Evolutionary conservation across 306 rosid genomes (phyloP).

Genomic region (Glycyrrhiza uralensis): DNA sequence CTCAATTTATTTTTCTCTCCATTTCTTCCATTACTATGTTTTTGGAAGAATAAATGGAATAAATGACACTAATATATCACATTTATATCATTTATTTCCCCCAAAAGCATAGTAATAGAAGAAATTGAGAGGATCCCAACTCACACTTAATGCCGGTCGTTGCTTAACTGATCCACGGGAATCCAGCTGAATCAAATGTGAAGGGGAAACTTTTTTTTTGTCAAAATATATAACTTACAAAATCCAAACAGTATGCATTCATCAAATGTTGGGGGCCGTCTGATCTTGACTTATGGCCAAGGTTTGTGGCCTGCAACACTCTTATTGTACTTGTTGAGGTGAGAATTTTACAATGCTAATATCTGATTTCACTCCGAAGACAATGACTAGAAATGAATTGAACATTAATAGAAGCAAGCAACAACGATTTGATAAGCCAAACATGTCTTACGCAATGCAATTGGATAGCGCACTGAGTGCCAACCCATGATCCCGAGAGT

Average conservation of each 20-base stretch:
- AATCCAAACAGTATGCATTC: constrained; percentile 25
- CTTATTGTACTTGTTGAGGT: constrained; percentile 22
- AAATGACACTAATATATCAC: too few species aligned
- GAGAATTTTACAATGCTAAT: constrained; percentile 15
- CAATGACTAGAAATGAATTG: constrained; percentile 22
- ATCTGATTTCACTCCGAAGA: constrained; percentile 32
- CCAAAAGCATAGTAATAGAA: too few species aligned
- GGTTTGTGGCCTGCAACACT: constrained; percentile 17
- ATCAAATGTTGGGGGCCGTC: neutral
- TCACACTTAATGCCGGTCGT: too few species aligned
- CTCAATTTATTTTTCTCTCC: too few species aligned
- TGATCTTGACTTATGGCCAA: constrained; percentile 10
- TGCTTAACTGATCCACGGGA: neutral
- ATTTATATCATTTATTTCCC: too few species aligned
- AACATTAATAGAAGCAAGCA: constrained; percentile 26
- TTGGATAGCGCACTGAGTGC: constrained; percentile 23
- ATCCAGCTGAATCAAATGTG: neutral
- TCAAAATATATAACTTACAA: constrained; percentile 16
- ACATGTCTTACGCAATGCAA: neutral
- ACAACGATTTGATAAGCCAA: constrained; percentile 21
- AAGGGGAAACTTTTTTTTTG: neutral
- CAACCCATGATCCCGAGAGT: constrained; percentile 20
- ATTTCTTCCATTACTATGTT: too few species aligned
- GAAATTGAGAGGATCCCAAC: too few species aligned
- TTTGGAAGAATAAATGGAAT: too few species aligned